Evolutionary conservation across 306 rosid genomes (phyloP).

Genomic region (Echinosophora koreensis): DNA sequence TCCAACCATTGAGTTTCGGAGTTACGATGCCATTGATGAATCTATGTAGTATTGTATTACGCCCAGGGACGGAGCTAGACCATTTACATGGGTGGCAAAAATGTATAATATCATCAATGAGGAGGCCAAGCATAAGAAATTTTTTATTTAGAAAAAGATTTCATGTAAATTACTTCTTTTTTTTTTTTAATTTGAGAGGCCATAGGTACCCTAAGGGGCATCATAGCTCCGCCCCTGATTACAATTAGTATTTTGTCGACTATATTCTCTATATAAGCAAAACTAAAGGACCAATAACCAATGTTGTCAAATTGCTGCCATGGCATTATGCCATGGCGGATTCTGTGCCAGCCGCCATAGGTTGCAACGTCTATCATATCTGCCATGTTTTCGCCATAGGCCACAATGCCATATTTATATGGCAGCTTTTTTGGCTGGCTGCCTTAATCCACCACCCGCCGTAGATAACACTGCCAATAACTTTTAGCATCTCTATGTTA

Average conservation of each 20-base stretch:
- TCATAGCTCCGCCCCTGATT: background rate
- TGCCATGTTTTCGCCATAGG: no score
- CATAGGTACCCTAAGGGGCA: background rate
- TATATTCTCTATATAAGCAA: constrained; percentile 10
- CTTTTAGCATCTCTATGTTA: constrained; percentile 24
- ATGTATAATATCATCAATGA: background rate
- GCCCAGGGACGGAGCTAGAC: background rate
- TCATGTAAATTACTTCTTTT: no score
- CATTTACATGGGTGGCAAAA: background rate
- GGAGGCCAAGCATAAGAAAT: background rate
- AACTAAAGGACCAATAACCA: background rate
- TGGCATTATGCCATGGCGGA: no score
- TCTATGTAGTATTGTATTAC: constrained; percentile 18
- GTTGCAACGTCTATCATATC: no score
- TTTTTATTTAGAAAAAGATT: background rate
- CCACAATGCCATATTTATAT: no score
- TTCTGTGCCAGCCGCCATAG: no score
- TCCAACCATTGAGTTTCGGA: constrained; percentile 10
- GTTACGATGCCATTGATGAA: constrained; percentile 18
- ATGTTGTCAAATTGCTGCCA: no score
- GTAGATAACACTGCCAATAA: background rate
- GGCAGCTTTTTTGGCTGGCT: no score
- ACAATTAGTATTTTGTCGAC: background rate
- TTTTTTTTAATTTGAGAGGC: background rate
- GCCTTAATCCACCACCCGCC: no score